Evolutionary conservation across 2,329 filamentous ascomycete genomes (phyloP).

Genomic region (Metarhizium guizhouense): DNA sequence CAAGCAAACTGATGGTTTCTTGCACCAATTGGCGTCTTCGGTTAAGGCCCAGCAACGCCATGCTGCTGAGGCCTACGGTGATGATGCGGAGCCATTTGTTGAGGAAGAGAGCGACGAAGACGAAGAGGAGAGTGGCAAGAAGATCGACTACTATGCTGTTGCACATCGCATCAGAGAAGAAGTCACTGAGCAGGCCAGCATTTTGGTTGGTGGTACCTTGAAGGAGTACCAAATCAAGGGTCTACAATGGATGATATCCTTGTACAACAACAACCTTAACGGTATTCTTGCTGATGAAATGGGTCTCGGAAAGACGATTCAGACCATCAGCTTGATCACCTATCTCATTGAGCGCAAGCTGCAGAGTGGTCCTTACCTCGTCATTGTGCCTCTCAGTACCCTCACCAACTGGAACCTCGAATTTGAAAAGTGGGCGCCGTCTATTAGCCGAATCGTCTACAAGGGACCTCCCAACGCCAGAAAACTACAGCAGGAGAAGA

Average conservation of each 20-base stretch:
- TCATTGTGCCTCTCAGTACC: conserved; percentile 94
- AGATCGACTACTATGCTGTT: conserved; percentile 98
- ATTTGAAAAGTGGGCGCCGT: conserved; percentile 97
- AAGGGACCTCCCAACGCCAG: conserved; percentile 86
- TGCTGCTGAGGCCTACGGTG: conserved; percentile 69
- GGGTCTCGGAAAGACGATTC: conserved; percentile 99
- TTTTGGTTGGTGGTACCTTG: conserved; percentile 82
- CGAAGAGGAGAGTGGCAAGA: conserved; percentile 61
- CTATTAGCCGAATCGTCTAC: conserved; percentile 81
- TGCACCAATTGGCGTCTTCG: conserved; percentile 88
- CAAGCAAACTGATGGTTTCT: conserved; percentile 93
- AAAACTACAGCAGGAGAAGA: conserved; percentile 86
- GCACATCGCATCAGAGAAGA: conserved; percentile 94
- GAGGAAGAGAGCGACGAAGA: conserved; percentile 62
- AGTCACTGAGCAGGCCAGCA: conserved; percentile 70
- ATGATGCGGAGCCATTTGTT: conserved; percentile 40
- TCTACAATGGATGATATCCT: conserved; percentile 98
- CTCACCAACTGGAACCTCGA: conserved; percentile 98
- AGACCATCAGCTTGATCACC: conserved; percentile 95
- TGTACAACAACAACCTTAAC: conserved; percentile 99
- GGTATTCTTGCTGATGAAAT: conserved; percentile 98
- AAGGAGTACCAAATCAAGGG: conserved; percentile 99
- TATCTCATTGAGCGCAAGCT: conserved; percentile 95
- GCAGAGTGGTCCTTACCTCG: conserved; percentile 84
- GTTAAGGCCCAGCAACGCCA: conserved; percentile 90